Base-by-base conservation (phyloP, 352 stramenopile species). In the Phytopythium chamaehyphon region DNA sequence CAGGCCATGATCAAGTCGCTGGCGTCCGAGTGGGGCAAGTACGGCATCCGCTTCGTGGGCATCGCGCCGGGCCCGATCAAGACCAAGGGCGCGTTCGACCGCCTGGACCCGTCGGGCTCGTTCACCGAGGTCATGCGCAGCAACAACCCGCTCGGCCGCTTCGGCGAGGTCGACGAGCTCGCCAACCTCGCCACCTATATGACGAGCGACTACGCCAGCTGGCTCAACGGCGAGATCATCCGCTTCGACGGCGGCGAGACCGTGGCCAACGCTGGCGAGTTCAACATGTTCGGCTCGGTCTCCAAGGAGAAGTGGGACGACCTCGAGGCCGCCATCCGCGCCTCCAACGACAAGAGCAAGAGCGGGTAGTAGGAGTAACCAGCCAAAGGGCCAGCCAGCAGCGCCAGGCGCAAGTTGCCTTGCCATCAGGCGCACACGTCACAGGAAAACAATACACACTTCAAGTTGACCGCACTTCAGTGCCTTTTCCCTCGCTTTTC, bases 31-130 rank as follows among this genome's bases (percentile, higher is more conserved):
- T 99, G 96, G 96, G 96, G 96, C 45, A 83, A 84, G 55, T 90
- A 98, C 74, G 79, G 84, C 40, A 98, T 99, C 52, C 76, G 96
- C 54, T 96, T 98, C 9, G 94, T 98, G 50, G 94, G 93, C 28
- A 97, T 99, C 47, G 96, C 96, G n/a, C 96, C 96, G 1, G 96
- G 96, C 28, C 93, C 96, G 33, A 98, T 98, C 71, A 88, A 88
- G 55, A 90, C 82, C 38, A 90, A 93, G 51, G 82, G 82, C 1
- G 79, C 82, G 22, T 93, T 93, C 53, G 77, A 88, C 53, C 71
- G 79, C 9, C 73, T 93, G 33, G 82, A 93, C 54, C 82, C 82
- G 0, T 77, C 76, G 11, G 82, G 82, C 36, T 53, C 70, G 26
- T 93, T 90, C 45, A 67, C 83, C 45, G 65, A 88, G 54, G 59